A percentile compares a stretch with the other conserved stretches of the same genome.
Conservation (phyloP, 805 yeast genomes). For the Nakazawaea populi region DNA sequence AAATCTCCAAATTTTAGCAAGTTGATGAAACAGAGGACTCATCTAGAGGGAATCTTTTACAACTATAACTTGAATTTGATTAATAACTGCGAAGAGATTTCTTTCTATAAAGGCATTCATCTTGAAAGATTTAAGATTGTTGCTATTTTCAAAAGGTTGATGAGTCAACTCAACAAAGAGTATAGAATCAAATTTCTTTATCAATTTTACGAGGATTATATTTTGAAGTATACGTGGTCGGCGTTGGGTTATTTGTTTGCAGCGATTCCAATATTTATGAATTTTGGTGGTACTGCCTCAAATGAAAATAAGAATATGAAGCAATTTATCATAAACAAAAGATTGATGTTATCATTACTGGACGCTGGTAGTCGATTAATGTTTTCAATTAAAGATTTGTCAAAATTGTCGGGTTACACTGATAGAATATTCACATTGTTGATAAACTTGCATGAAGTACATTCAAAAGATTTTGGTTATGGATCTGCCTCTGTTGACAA, state of each 20-base stretch:
- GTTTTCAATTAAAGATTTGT: conserved; percentile 90
- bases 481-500: conserved; percentile 35
- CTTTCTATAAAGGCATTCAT: conserved; percentile 84
- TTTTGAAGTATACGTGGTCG: conserved; percentile 89
- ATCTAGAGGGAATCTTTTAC: conserved; percentile 83
- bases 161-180: conserved; percentile 25
- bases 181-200: conserved; percentile 60
- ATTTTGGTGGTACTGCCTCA: conserved; percentile 12
- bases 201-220: conserved; percentile 75
- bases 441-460: conserved; percentile 76
- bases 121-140: conserved; percentile 67
- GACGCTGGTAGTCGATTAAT: conserved; percentile 93
- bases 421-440: conserved; percentile 76
- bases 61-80: conserved; percentile 81
- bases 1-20: conserved; percentile 84
- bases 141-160: conserved; percentile 50
- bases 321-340: conserved; percentile 83
- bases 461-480: conserved; percentile 51
- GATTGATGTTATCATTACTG: conserved; percentile 84
- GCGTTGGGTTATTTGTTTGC: conserved; percentile 92
- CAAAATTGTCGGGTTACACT: conserved; percentile 88
- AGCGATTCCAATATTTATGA: conserved; percentile 75
- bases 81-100: conserved; percentile 88
- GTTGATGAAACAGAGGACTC: conserved; percentile 65
- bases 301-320: conserved; percentile 65